phyloP scores from a whole-genome alignment of 352 stramenopile genomes.

The Plasmopara viticola region DNA sequence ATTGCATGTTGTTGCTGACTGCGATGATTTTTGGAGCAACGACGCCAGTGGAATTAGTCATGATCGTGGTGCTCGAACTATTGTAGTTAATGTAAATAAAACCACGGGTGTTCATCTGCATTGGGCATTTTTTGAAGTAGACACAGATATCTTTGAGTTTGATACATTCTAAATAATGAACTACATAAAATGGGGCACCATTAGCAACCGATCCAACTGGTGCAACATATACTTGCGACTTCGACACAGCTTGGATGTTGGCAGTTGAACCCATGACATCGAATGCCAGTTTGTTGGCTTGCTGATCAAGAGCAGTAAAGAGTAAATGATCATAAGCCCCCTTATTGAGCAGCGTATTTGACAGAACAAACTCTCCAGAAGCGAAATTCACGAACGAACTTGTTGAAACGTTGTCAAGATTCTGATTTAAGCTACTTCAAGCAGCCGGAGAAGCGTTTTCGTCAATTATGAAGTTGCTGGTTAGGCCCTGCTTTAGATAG shows the following conservation, averaged over 20 bases:
- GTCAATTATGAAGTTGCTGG: not conserved
- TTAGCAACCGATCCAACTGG: not conserved
- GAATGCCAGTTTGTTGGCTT: conserved; percentile 1
- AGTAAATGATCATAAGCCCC: not conserved
- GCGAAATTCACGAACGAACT: not conserved
- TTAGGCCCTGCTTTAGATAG: not conserved
- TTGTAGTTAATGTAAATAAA: conserved; percentile 1
- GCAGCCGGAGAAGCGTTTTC: not conserved
- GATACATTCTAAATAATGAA: conserved; percentile 5
- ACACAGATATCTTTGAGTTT: not conserved
- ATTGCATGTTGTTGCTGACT: conserved; percentile 7
- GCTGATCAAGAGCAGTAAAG: not conserved
- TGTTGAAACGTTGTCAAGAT: conserved; percentile 1
- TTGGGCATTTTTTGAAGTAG: conserved; percentile 1
- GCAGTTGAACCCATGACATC: not conserved
- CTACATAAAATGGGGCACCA: conserved; percentile 2
- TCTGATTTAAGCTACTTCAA: not conserved
- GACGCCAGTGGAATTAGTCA: not conserved
- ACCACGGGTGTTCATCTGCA: conserved; percentile 7
- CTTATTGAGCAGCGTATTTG: not conserved
- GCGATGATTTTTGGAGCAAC: not conserved
- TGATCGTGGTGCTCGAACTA: too few species aligned
- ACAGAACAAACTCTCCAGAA: conserved; percentile 1
- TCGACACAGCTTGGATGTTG: conserved; percentile 4
- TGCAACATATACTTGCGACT: not conserved